Percentiles rank a stretch among this genome's conserved stretches.
Conservation (phyloP, 2,329 filamentous ascomycete genomes). For the Xylariales sp. region DNA sequence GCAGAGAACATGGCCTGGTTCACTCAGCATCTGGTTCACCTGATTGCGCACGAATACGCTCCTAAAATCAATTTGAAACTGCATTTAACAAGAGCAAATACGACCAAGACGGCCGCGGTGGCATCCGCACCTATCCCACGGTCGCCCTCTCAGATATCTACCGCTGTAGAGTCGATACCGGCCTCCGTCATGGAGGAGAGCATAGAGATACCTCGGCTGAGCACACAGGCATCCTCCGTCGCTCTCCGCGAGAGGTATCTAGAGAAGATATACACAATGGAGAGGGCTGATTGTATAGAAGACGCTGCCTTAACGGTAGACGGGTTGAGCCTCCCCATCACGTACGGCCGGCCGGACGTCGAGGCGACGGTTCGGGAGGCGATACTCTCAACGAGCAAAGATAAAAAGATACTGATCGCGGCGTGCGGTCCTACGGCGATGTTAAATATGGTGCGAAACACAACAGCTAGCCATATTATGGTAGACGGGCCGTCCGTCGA, state of each 20-base stretch:
- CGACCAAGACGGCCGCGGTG: slow-evolving; percentile 19
- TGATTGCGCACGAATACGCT: slow-evolving; percentile 54
- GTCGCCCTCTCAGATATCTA: slow-evolving; percentile 34
- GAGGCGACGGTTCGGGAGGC: slow-evolving; percentile 53
- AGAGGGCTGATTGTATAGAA: slow-evolving; percentile 31
- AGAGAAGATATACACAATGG: slow-evolving; percentile 33
- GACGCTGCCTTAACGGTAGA: slow-evolving; percentile 34
- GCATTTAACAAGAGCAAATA: slow-evolving; percentile 51
- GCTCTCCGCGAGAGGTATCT: slow-evolving; percentile 37
- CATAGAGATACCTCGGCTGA: slow-evolving; percentile 26
- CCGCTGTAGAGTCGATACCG: slow-evolving; percentile 23
- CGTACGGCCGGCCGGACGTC: slow-evolving; percentile 56
- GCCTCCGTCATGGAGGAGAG: slow-evolving; percentile 37
- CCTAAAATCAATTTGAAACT: slow-evolving; percentile 54
- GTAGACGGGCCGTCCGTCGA: slow-evolving; percentile 61
- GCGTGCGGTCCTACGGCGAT: slow-evolving; percentile 61
- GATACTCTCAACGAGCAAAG: slow-evolving; percentile 49
- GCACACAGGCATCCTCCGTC: slow-evolving; percentile 35
- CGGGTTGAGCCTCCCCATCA: slow-evolving; percentile 47
- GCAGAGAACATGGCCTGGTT: slow-evolving; percentile 54
- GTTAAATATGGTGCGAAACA: slow-evolving; percentile 58
- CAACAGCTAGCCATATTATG: slow-evolving; percentile 57
- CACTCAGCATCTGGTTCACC: slow-evolving; percentile 53
- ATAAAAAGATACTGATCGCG: slow-evolving; percentile 58
- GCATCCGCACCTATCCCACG: slow-evolving; percentile 18